Base-by-base conservation (phyloP, 139 green algal genomes). In the Micractinium sp. region DNA sequence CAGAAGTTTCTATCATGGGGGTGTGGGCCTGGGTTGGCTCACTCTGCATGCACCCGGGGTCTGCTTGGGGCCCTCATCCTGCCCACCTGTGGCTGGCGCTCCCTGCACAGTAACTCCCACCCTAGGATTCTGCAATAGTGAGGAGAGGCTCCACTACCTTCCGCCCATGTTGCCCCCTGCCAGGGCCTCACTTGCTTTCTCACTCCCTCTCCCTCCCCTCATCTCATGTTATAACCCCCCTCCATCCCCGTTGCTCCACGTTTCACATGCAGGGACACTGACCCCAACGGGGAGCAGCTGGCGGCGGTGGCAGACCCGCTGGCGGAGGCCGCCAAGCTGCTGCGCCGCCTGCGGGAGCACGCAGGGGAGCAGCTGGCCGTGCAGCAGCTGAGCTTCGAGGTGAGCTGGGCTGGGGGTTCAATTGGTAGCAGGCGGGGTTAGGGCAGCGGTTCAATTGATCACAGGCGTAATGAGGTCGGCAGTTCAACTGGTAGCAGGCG, bases 211-310 rank as follows among this genome's bases (percentile, higher is more conserved):
- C 79, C 47, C 23, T 39, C 36, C 3, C 18, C n/a, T 15, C 29
- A 1, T 3, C 47, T 75, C 38, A 78, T 2, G 0, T 39, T 27
- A n/a, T n/a, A n/a, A n/a, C n/a, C n/a, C n/a, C 27, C 19, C 73
- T 78, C 1, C 36, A 25, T 56, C 19, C 77, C 82, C 38, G 13
- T 53, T 33, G 67, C 67, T 14, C 19, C 67, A 7, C 33, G 33
- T 9, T 81, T 82, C 36, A 38, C 66, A 16, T 39, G 25, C 90
- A 94, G 71, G 77, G 97, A 99, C 88, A 89, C 93, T 15, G 98
- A 99, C 86, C 97, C 98, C 0, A 91, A 98, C 47, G 97, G 97
- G 53, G 93, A 90, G 66, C 92, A 96, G 94, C 93, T 99, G 63
- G 92, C 95, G 0, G 89, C 92, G 38, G 94, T 91, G 2, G 78